phyloP scores from a whole-genome alignment of 2,329 filamentous ascomycete genomes.

The Davidsoniella virescens region DNA sequence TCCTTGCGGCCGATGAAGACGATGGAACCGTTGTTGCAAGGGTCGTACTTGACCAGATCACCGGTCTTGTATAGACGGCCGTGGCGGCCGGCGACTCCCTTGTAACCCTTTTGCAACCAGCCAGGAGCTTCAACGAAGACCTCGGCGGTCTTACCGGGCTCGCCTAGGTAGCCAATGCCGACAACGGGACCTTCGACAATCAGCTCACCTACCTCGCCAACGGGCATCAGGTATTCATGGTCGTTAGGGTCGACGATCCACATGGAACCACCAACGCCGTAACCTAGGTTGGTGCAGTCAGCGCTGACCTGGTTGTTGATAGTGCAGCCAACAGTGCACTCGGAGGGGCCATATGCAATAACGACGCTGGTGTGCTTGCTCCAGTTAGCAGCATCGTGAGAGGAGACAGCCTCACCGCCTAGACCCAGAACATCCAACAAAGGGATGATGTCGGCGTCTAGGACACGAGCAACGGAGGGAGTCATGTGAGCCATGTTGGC shows the following conservation, averaged over 20 bases:
- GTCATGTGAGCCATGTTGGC: conserved; percentile 36
- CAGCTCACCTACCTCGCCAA: conserved; percentile 36
- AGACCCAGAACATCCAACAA: conserved; percentile 31
- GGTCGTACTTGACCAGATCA: conserved; percentile 38
- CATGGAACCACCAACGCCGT: conserved; percentile 29
- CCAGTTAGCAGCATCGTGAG: conserved; percentile 32
- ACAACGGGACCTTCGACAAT: conserved; percentile 43
- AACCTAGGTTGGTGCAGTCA: conserved; percentile 30
- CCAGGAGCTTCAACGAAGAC: conserved; percentile 40
- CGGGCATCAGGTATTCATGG: conserved; percentile 29
- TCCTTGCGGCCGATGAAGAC: conserved; percentile 48
- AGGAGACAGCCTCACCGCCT: conserved; percentile 36
- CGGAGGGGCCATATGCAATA: conserved; percentile 37
- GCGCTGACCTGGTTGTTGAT: conserved; percentile 28
- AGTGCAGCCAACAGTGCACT: conserved; percentile 37
- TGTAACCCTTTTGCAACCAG: conserved; percentile 31
- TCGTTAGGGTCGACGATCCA: conserved; percentile 36
- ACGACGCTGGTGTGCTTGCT: conserved; percentile 29
- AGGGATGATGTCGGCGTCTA: conserved; percentile 30
- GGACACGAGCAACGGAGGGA: conserved; percentile 31
- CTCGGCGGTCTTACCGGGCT: conserved; percentile 38
- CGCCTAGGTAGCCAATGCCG: conserved; percentile 43
- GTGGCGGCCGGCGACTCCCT: conserved; percentile 21
- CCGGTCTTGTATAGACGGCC: conserved; percentile 43
- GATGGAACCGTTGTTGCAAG: conserved; percentile 36